A percentile compares a stretch with the other conserved stretches of the same genome.
These are phyloP conservation scores for Xylaria arbuscula DNA, from an alignment of 2,329 filamentous ascomycete genomes.

Conservation along the genomic window DNA sequence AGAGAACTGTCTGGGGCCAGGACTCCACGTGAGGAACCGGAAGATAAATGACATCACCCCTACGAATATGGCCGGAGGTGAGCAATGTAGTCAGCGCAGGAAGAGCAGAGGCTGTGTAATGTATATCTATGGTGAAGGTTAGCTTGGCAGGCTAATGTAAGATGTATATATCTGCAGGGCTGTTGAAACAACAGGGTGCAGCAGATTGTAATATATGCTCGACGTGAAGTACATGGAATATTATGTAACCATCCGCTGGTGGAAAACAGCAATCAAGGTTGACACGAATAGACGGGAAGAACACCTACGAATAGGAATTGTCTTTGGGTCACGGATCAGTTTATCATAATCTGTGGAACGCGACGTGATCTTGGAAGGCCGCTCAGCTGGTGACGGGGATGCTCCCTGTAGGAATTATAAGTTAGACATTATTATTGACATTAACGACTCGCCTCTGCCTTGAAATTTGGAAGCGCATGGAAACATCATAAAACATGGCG, in stretches of 20 bases:
- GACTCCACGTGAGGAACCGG: slow-evolving; percentile 67
- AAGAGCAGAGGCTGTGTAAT: slow-evolving; percentile 60
- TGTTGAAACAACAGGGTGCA: neutral
- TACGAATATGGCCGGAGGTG: slow-evolving; percentile 62
- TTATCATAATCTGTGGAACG: slow-evolving; percentile 38
- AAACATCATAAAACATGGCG: neutral
- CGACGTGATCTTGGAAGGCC: slow-evolving; percentile 11
- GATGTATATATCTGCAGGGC: neutral
- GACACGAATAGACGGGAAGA: slow-evolving; percentile 19
- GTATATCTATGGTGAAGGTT: slow-evolving; percentile 54
- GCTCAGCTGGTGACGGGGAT: slow-evolving; percentile 30
- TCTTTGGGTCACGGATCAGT: slow-evolving; percentile 49
- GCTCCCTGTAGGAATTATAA: slow-evolving; percentile 22
- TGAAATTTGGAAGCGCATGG: neutral
- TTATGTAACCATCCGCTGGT: neutral
- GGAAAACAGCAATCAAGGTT: neutral
- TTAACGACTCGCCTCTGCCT: too few relatives aligned
- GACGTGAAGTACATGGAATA: neutral
- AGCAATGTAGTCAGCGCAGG: slow-evolving; percentile 67
- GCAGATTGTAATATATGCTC: neutral
- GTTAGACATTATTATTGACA: neutral
- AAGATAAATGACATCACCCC: slow-evolving; percentile 66
- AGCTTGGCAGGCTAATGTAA: slow-evolving; percentile 3
- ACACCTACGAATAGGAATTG: slow-evolving; percentile 62
- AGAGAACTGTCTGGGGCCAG: slow-evolving; percentile 66